Evolutionary conservation across 2,329 filamentous ascomycete genomes (phyloP).

Genomic region (Mycosphaerella arachidis): DNA sequence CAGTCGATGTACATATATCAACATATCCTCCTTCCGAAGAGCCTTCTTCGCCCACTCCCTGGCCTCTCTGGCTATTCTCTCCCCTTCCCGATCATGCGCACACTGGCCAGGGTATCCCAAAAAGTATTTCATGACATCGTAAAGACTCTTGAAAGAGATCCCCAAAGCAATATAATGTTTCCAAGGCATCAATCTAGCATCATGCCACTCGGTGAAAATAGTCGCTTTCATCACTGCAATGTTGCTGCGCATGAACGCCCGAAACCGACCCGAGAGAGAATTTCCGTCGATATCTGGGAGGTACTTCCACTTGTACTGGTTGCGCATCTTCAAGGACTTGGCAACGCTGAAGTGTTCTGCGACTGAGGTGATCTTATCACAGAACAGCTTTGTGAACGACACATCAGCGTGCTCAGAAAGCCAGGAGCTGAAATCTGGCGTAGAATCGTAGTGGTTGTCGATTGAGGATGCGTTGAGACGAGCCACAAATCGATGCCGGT

Average conservation of each 20-base stretch:
- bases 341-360: neutral
- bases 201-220: slow-evolving; percentile 78
- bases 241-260: slow-evolving; percentile 60
- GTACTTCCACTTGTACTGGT: slow-evolving; percentile 57
- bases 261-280: slow-evolving; percentile 39
- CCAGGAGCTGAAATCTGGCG: neutral
- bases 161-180: slow-evolving; percentile 79
- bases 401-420: neutral
- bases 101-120: neutral
- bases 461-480: slow-evolving; percentile 61
- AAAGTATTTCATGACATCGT: slow-evolving; percentile 64
- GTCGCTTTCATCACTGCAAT: slow-evolving; percentile 72
- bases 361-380: neutral
- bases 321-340: slow-evolving; percentile 26
- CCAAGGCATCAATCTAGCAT: slow-evolving; percentile 64
- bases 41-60: slow-evolving; percentile 60
- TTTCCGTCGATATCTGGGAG: slow-evolving; percentile 74
- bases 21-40: slow-evolving; percentile 68
- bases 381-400: neutral
- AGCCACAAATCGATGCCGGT: slow-evolving; percentile 66
- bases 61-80: slow-evolving; percentile 63
- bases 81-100: slow-evolving; percentile 43
- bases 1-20: slow-evolving; percentile 73
- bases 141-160: slow-evolving; percentile 66
- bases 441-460: slow-evolving; percentile 17